These are phyloP conservation scores for Kwoniella dendrophila DNA, from an alignment of 768 basidiomycete species.

Conservation along the genomic window DNA sequence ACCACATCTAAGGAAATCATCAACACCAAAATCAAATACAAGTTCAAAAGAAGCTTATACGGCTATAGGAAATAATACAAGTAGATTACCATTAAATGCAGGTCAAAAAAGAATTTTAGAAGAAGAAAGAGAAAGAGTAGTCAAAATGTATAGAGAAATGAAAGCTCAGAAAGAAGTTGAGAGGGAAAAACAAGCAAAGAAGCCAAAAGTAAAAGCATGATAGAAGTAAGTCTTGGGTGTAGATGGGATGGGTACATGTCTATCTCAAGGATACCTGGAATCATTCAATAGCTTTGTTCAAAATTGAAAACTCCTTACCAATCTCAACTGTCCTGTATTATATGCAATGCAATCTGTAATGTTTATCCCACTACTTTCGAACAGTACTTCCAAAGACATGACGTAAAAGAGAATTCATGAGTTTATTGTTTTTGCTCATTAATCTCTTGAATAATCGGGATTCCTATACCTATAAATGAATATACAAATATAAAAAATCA, in stretches of 20 bases:
- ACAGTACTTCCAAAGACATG: no score
- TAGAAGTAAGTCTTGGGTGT: not conserved
- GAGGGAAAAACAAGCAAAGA: conserved; percentile 25
- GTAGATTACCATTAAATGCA: conserved; percentile 40
- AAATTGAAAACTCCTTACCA: no score
- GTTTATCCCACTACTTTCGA: no score
- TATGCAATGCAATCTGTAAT: no score
- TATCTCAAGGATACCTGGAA: no score
- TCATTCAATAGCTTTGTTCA: no score
- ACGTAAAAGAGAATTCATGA: no score
- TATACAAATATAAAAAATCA: no score
- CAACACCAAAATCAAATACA: conserved; percentile 5
- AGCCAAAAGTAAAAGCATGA: conserved; percentile 1
- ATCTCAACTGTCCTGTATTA: no score
- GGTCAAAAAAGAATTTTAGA: conserved; percentile 51
- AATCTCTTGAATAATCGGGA: no score
- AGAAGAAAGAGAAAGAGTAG: conserved; percentile 53
- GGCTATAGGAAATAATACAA: conserved; percentile 25
- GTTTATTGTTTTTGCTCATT: no score
- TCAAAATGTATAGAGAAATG: conserved; percentile 52
- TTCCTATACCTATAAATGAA: no score
- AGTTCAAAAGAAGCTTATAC: conserved; percentile 22
- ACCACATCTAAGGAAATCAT: conserved; percentile 34
- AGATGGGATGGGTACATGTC: not conserved
- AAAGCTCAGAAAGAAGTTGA: conserved; percentile 44